Evolutionary conservation across 305 asterid genomes (phyloP).

Genomic region (Stenogyne calaminthoides): DNA sequence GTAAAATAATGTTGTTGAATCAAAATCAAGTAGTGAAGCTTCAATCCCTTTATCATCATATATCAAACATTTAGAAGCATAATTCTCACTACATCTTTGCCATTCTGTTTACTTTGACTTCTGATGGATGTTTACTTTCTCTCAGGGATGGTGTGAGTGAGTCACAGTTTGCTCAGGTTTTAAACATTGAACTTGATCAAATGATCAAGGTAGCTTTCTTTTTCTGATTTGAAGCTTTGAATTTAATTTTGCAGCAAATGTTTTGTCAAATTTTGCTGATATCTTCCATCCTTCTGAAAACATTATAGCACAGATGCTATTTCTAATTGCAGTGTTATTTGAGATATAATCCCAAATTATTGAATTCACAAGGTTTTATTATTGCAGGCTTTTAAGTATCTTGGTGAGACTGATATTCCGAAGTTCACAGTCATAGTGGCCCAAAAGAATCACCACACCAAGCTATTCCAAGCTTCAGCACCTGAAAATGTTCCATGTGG

Average conservation of each 20-base stretch:
- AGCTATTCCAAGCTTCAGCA: constrained; percentile 70
- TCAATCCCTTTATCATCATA: constrained; percentile 1
- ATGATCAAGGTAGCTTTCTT: constrained; percentile 71
- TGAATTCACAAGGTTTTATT: constrained; percentile 20
- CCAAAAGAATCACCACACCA: constrained; percentile 85
- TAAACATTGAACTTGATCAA: constrained; percentile 77
- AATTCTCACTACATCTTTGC: constrained; percentile 16
- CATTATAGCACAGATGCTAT: neutral
- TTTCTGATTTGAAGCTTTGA: constrained; percentile 19
- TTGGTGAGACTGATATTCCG: constrained; percentile 75
- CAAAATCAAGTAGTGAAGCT: constrained; percentile 1
- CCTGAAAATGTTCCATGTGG: constrained; percentile 87
- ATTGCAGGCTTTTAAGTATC: constrained; percentile 78
- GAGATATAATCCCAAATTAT: neutral
- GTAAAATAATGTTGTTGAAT: neutral
- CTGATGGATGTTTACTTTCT: constrained; percentile 23
- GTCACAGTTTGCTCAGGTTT: constrained; percentile 80
- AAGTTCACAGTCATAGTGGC: constrained; percentile 86
- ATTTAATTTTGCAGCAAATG: constrained; percentile 17
- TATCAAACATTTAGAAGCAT: constrained; percentile 20
- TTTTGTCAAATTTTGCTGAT: constrained; percentile 2
- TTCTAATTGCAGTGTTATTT: neutral
- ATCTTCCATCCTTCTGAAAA: neutral
- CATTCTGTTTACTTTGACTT: constrained; percentile 23
- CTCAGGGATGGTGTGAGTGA: constrained; percentile 94